Base-by-base conservation (phyloP, 2,329 filamentous ascomycete species). In the Claviceps digitariae region DNA sequence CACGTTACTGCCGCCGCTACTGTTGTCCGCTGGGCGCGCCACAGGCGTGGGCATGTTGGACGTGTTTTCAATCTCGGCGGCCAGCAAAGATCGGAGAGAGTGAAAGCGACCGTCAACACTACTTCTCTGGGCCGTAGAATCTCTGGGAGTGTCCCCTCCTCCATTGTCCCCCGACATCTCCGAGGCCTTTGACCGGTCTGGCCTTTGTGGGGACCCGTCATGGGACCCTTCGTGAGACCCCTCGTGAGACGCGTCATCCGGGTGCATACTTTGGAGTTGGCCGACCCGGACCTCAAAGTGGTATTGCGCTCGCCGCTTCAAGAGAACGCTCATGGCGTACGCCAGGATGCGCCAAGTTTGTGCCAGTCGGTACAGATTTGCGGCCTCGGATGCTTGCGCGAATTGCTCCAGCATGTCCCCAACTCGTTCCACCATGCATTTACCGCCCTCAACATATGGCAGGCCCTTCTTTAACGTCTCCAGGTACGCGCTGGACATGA, bases 331-430 rank as follows among this genome's bases (percentile, higher is more conserved):
- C 58, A 81, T 74, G 10, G 75, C 76, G 59, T 78, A 82, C 0
- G 75, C 74, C 21, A 84, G 61, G 13, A 83, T 72, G 31, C 79
- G 75, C 81, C 81, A 84, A 1, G 79, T 82, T 61, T 84, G 81
- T 5, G 81, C 78, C 0, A 84, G 69, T 1, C 81, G 74, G 60
- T 78, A 84, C 48, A 79, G 70, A 34, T 73, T 74, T 21, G 76
- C 74, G 3, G 67, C 68, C 57, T 83, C 79, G 2, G 81, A 78
- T n/a, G 77, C 74, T 25, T 66, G 68, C 2, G 79, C 80, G 59
- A 77, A 84, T 38, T 73, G 68, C 56, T 82, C 76, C 56, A 83
- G 67, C 9, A 82, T 79, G 2, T 59, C 55, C 1, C 63, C 62
- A 2, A 83, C 67, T n/a, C 78, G 68, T 10, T 75, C 67, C 4